Conservation (phyloP, 768 basidiomycete genomes). For the Pluteus cervinus region DNA sequence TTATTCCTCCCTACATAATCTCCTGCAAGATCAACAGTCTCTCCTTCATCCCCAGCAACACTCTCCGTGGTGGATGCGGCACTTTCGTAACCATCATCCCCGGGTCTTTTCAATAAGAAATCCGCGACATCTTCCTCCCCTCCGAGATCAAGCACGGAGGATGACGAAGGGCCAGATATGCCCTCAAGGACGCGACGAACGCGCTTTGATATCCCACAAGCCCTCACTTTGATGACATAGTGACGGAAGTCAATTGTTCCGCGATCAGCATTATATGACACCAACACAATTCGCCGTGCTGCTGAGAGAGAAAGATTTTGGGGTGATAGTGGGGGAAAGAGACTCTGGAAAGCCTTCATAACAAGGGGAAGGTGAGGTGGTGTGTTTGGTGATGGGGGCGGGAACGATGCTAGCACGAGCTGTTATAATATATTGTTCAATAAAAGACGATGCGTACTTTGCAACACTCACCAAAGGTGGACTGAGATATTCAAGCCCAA, state of each 20-base stretch:
- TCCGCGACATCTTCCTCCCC: constrained; percentile 94
- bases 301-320: constrained; percentile 76
- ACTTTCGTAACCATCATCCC: constrained; percentile 73
- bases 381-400: constrained; percentile 62
- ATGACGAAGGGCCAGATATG: constrained; percentile 21
- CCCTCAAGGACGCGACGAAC: constrained; percentile 84
- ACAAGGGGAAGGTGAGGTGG: constrained; percentile 85
- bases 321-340: constrained; percentile 91
- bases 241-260: constrained; percentile 91
- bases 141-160: constrained; percentile 68
- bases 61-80: constrained; percentile 80
- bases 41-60: constrained; percentile 79
- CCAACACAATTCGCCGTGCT: constrained; percentile 88
- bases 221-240: constrained; percentile 91
- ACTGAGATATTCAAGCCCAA: constrained; percentile 86
- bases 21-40: constrained; percentile 77
- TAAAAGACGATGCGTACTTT: constrained; percentile 1
- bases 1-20: constrained; percentile 97
- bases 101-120: constrained; percentile 73
- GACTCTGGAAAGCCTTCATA: constrained; percentile 92
- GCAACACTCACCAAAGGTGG: constrained; percentile 72
- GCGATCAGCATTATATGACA: constrained; percentile 84
- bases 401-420: constrained; percentile 92
- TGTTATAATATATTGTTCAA: constrained; percentile 23
- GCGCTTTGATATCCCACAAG: constrained; percentile 89